Evolutionary conservation across 305 asterid species (phyloP).

Genomic region (Fraxinus xanthoxyloides): DNA sequence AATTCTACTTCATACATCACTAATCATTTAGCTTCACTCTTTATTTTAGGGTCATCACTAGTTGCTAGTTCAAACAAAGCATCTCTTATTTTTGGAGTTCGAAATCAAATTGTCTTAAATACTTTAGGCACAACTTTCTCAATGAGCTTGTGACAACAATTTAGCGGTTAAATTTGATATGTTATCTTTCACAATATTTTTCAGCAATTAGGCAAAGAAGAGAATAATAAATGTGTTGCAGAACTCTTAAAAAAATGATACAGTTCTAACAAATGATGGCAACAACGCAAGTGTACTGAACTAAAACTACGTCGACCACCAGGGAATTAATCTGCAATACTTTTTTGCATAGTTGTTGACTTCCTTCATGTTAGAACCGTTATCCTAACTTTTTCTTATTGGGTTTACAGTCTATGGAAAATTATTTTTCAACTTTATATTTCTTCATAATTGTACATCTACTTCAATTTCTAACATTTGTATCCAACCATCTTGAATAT

Average conservation of each 20-base stretch:
- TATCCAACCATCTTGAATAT: background rate
- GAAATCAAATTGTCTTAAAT: background rate
- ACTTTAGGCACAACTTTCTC: no score
- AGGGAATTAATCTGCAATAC: background rate
- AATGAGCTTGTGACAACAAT: no score
- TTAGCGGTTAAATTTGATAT: background rate
- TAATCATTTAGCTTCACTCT: background rate
- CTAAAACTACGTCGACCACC: background rate
- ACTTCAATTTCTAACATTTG: background rate
- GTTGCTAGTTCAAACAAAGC: background rate
- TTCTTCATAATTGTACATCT: background rate
- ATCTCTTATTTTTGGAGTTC: background rate
- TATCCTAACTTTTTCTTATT: background rate
- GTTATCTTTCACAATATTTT: background rate
- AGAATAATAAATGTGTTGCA: background rate
- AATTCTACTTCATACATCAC: background rate
- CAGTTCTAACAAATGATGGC: background rate
- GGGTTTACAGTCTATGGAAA: background rate
- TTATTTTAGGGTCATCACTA: background rate
- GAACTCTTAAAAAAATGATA: background rate
- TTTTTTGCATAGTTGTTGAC: background rate
- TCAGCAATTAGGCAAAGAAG: background rate
- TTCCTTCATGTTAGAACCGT: background rate
- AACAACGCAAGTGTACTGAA: background rate
- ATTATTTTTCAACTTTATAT: background rate